These are phyloP conservation scores for Exserohilum turcica DNA, from an alignment of 2,329 filamentous ascomycete species.

Conservation along the genomic window DNA sequence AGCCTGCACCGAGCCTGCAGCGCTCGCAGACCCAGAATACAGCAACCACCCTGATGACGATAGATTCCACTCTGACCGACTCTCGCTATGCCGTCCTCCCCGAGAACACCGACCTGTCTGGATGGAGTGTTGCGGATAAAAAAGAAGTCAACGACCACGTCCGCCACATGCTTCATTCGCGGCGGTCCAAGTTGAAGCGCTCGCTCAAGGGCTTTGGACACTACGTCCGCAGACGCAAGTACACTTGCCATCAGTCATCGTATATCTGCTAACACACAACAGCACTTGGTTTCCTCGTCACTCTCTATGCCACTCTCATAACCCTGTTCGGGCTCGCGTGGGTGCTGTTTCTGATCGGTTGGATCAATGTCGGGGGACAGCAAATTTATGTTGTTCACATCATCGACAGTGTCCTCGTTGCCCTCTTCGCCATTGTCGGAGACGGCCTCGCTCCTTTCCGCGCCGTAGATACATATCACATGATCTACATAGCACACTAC, in stretches of 20 bases:
- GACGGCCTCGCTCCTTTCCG: conserved; percentile 72
- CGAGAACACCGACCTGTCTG: conserved; percentile 71
- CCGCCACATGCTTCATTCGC: conserved; percentile 84
- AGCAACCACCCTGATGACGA: conserved; percentile 57
- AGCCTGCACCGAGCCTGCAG: conserved; percentile 31
- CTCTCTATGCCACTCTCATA: conserved; percentile 80
- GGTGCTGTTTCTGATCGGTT: conserved; percentile 89
- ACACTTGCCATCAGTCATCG: neutral
- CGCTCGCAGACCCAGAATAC: conserved; percentile 34
- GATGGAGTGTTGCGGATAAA: conserved; percentile 77
- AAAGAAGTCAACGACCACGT: conserved; percentile 83
- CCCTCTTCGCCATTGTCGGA: conserved; percentile 66
- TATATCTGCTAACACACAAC: conserved; percentile 12
- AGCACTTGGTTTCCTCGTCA: conserved; percentile 82
- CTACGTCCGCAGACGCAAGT: conserved; percentile 72
- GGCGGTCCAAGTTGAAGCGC: conserved; percentile 77
- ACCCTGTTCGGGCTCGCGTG: conserved; percentile 84
- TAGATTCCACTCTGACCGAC: conserved; percentile 70
- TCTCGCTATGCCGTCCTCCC: conserved; percentile 80
- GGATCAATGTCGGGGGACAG: conserved; percentile 79
- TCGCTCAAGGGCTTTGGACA: conserved; percentile 79
- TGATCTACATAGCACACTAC: conserved; percentile 80
- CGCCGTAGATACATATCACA: conserved; percentile 82
- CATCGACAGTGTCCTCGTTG: conserved; percentile 64
- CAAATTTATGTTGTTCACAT: conserved; percentile 66